Base-by-base conservation (phyloP, 768 basidiomycete species). In the Xerocomellus amylosporus region DNA sequence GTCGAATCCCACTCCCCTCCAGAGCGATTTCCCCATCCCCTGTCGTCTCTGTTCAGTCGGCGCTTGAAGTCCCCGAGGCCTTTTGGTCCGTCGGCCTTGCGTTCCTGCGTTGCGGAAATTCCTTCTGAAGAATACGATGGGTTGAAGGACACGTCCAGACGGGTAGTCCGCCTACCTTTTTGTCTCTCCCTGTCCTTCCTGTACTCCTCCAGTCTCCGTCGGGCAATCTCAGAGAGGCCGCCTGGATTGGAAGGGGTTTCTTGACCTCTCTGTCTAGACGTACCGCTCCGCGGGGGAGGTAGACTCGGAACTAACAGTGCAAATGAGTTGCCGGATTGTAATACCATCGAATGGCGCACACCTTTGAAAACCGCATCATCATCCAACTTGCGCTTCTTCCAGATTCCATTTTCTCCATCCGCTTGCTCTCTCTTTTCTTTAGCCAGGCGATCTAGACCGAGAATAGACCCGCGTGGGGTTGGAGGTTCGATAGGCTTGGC, bases 161-260 rank as follows among this genome's bases (percentile, higher is more conserved):
- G 2, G 28, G 30, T 26, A 9, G 8, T 44, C 4, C 5, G 31
- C 42, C 20, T 50, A 85, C 90, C 88, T 73, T 78, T 74, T 64
- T 86, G 85, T 63, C 80, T 85, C 30, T 93, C 90, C 54, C 82
- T 75, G 54, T 79, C 82, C 56, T 78, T 78, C 54, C 89, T 79
- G 63, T 92, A 73, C 58, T 95, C 94, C 53, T 94, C 93, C 28
- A 98, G 72, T 54, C 81, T 74, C 58, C 79, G 77, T 19, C 86
- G 77, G 14, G 86, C 93, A 1, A 76, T 74, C 26, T 91, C 88
- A 1, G 92, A 90, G 19, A 99, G 74, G 15, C 96, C 96, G 36
- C 91, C 89, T 3, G 91, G 87, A 66, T 95, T 90, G 19, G 95
- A 96, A 0, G 96, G 96, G 0, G 96, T 98, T 60, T 97, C 96